Percentiles rank a stretch among this genome's conserved stretches.
These are phyloP conservation scores for Gryganskiella cystojenkinii DNA, from an alignment of 192 early-diverging fungal genomes.

Conservation along the genomic window DNA sequence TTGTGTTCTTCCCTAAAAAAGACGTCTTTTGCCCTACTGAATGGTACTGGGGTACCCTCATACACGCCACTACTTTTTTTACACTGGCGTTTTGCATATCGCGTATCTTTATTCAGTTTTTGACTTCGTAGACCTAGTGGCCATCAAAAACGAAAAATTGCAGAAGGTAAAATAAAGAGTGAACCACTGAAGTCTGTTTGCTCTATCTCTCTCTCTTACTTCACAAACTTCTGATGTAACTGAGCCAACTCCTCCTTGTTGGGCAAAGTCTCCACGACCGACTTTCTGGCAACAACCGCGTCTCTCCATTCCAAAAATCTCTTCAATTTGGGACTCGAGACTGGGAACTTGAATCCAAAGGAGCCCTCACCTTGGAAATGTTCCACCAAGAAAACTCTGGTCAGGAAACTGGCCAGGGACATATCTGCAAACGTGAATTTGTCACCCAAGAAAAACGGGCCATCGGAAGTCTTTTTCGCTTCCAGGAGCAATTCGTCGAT, in stretches of 20 bases:
- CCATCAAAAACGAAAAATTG: no score
- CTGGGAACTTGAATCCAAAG: no score
- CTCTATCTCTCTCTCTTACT: no score
- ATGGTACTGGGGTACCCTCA: no score
- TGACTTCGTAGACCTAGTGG: no score
- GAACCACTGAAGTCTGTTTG: not conserved
- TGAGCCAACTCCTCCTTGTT: not conserved
- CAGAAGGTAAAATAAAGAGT: no score
- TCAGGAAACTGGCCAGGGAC: conserved; percentile 51
- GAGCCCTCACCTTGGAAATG: conserved; percentile 6
- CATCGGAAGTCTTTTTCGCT: conserved; percentile 1
- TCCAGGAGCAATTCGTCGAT: conserved; percentile 11
- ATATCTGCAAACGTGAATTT: conserved; percentile 59
- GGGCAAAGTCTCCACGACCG: not conserved
- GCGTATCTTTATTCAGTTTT: no score
- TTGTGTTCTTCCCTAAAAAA: no score
- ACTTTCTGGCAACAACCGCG: not conserved
- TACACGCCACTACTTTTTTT: no score
- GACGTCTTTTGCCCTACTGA: no score
- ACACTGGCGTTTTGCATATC: no score
- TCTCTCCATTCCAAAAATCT: conserved; percentile 23
- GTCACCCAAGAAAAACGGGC: conserved; percentile 58
- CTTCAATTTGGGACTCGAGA: not conserved
- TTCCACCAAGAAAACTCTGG: conserved; percentile 27
- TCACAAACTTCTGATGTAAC: not conserved